phyloP scores from a whole-genome alignment of 2,329 filamentous ascomycete species.

The Calonectria crousiana region DNA sequence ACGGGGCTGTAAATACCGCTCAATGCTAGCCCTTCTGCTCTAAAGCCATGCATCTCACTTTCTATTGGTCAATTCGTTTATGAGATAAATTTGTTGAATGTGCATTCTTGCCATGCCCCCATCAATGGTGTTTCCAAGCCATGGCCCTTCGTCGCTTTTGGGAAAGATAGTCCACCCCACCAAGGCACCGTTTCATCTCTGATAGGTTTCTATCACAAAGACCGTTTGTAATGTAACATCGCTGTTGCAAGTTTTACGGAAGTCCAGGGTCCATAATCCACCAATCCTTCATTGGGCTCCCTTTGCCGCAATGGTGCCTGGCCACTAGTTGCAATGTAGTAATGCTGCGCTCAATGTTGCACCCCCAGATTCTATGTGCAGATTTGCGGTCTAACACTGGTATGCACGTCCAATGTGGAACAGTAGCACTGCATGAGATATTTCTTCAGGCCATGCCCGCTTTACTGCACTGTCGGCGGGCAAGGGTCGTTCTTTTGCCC shows the following conservation, averaged over 20 bases:
- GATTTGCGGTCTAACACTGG: neutral
- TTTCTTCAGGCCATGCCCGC: neutral
- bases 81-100: neutral
- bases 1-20: neutral
- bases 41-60: neutral
- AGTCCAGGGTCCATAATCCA: neutral
- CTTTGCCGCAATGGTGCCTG: conserved; percentile 6
- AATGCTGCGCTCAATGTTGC: neutral
- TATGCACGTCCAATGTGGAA: neutral
- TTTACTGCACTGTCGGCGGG: neutral
- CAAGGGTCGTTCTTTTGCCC: neutral
- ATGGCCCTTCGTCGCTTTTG: neutral
- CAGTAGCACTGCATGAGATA: neutral
- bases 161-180: neutral
- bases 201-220: neutral
- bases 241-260: neutral
- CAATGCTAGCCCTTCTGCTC: neutral
- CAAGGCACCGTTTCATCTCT: neutral
- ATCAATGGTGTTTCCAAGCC: neutral
- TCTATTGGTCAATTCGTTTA: neutral
- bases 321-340: neutral
- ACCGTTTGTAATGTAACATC: neutral
- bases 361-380: neutral
- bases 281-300: neutral
- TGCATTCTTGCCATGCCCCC: neutral